phyloP scores from a whole-genome alignment of 148 eudicot species.

The Rhododendron ferrugineum region DNA sequence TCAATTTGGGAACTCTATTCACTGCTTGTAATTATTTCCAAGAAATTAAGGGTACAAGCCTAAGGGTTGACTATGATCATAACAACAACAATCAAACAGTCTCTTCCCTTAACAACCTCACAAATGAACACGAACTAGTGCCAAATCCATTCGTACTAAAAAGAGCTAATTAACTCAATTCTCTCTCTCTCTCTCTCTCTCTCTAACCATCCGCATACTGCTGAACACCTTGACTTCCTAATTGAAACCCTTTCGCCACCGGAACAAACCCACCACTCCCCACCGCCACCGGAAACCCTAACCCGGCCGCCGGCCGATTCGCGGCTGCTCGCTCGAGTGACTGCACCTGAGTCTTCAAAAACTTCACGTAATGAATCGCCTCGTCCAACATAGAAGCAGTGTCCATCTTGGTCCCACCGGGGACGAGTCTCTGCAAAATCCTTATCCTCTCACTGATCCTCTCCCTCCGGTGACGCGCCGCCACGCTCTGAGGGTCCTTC shows the following conservation, averaged over 20 bases:
- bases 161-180: neutral
- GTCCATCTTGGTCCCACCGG: slow-evolving; percentile 92
- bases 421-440: slow-evolving; percentile 74
- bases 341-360: slow-evolving; percentile 74
- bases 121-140: neutral
- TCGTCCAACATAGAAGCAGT: slow-evolving; percentile 91
- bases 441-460: slow-evolving; percentile 77
- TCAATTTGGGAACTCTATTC: neutral
- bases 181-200: neutral
- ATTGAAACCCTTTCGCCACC: neutral
- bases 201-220: neutral
- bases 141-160: neutral
- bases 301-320: slow-evolving; percentile 21
- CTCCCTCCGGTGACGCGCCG: slow-evolving; percentile 77
- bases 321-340: slow-evolving; percentile 49
- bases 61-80: neutral
- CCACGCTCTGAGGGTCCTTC: slow-evolving; percentile 79
- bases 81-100: neutral
- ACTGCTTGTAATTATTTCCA: slow-evolving; percentile 7
- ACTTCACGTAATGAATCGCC: slow-evolving; percentile 79
- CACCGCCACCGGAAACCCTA: slow-evolving; percentile 48
- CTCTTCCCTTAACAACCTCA: neutral
- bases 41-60: neutral
- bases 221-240: neutral
- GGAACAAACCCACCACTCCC: slow-evolving; percentile 24